These are phyloP conservation scores for Leccinum pachyderme DNA, from an alignment of 1,284 basidiomycete genomes.

Conservation along the genomic window DNA sequence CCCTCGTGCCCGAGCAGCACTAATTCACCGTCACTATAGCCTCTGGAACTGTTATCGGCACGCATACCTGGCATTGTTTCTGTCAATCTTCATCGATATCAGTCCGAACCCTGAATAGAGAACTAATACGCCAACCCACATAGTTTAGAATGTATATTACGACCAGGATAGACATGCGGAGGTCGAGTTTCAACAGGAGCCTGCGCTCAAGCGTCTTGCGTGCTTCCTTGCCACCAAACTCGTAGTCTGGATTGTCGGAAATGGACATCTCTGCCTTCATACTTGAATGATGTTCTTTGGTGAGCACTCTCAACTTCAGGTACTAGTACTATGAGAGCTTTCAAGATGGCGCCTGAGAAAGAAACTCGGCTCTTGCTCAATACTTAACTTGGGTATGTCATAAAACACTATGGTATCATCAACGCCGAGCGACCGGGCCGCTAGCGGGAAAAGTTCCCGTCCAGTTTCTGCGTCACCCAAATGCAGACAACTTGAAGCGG, in stretches of 20 bases:
- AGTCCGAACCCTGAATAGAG: not conserved
- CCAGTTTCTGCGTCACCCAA: not conserved
- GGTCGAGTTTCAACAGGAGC: constrained; percentile 48
- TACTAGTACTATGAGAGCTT: not conserved
- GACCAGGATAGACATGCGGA: constrained; percentile 49
- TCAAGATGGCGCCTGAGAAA: not conserved
- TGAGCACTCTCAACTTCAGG: not conserved
- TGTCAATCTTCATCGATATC: constrained; percentile 48
- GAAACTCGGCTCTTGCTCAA: too few relatives aligned
- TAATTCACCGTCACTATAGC: constrained; percentile 4
- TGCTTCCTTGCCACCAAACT: constrained; percentile 46
- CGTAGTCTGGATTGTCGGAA: constrained; percentile 24
- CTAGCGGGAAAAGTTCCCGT: not conserved
- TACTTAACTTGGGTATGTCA: not conserved
- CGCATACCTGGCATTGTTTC: constrained; percentile 63
- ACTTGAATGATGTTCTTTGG: constrained; percentile 5
- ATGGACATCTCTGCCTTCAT: not conserved
- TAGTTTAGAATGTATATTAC: constrained; percentile 58
- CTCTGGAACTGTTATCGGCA: not conserved
- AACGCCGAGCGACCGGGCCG: not conserved
- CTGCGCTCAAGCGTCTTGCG: constrained; percentile 43
- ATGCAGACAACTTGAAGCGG: too few relatives aligned
- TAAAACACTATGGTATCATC: too few relatives aligned
- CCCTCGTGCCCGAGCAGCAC: constrained; percentile 25
- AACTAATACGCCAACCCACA: constrained; percentile 28